phyloP scores from a whole-genome alignment of 75 land plant species.

The Pinus albicaulis region DNA sequence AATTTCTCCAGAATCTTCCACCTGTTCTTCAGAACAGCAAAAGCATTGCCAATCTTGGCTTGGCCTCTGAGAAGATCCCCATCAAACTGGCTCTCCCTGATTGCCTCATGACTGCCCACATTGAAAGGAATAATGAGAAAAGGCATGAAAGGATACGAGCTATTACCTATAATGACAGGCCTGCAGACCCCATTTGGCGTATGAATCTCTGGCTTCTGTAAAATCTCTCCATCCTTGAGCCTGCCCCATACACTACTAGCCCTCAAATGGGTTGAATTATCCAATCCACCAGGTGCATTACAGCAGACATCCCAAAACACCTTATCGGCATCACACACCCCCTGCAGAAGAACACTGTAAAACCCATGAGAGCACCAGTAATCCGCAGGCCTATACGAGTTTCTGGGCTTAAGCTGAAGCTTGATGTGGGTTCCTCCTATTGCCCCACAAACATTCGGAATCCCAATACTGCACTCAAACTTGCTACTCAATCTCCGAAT shows the following conservation, averaged over 20 bases:
- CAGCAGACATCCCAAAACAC: conserved; percentile 39
- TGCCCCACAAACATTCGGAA: conserved; percentile 26
- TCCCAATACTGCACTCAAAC: conserved; percentile 12
- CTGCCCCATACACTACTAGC: conserved; percentile 16
- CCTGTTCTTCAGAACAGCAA: conserved; percentile 24
- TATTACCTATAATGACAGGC: conserved; percentile 22
- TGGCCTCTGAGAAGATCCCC: conserved; percentile 14
- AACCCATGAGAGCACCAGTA: neutral
- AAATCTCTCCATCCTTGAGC: neutral
- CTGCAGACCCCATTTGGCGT: neutral
- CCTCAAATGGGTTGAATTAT: conserved; percentile 25
- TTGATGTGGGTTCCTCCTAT: conserved; percentile 30
- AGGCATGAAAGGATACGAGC: conserved; percentile 15
- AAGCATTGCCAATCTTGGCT: conserved; percentile 14
- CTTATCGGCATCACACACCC: conserved; percentile 33
- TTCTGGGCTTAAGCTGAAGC: conserved; percentile 14
- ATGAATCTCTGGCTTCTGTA: neutral
- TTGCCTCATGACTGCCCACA: conserved; percentile 3
- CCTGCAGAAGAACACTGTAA: conserved; percentile 28
- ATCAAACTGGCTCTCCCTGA: conserved; percentile 20
- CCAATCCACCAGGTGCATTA: conserved; percentile 10
- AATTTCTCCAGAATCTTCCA: conserved; percentile 28
- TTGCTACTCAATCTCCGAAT: conserved; percentile 12
- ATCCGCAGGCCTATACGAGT: conserved; percentile 7
- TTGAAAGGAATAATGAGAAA: conserved; percentile 27